These are phyloP conservation scores for Pholiota microspora DNA, from an alignment of 768 basidiomycete species.

Conservation along the genomic window DNA sequence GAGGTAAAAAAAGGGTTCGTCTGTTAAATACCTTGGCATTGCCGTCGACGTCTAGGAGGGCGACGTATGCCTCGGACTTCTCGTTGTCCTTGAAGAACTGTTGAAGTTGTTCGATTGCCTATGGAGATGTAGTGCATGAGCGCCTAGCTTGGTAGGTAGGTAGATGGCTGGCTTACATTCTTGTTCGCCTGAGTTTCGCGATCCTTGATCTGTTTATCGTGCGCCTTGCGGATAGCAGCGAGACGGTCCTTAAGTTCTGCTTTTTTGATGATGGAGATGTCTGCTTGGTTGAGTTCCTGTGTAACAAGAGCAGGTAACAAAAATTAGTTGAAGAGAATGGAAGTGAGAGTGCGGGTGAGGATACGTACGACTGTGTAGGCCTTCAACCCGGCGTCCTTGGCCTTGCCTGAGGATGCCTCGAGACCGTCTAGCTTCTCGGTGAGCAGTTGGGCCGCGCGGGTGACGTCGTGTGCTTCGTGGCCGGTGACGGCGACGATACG, in stretches of 20 bases:
- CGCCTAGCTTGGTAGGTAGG: not conserved
- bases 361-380: conserved; percentile 66
- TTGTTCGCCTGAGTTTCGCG: conserved; percentile 75
- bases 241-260: conserved; percentile 76
- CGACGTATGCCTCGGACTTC: conserved; percentile 67
- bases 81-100: conserved; percentile 78
- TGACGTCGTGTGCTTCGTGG: conserved; percentile 84
- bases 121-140: not conserved
- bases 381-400: conserved; percentile 89
- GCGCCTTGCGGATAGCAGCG: conserved; percentile 68
- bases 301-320: not conserved
- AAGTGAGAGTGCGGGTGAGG: not conserved
- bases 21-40: conserved; percentile 88
- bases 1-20: too few species aligned
- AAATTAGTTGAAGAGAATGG: conserved; percentile 4
- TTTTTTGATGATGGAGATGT: conserved; percentile 86
- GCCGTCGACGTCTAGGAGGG: conserved; percentile 71
- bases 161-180: conserved; percentile 43
- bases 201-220: conserved; percentile 85
- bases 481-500: conserved; percentile 94
- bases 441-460: conserved; percentile 62
- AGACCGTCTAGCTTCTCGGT: conserved; percentile 60
- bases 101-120: conserved; percentile 72
- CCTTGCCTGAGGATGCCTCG: conserved; percentile 62
- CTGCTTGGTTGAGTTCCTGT: conserved; percentile 86